Conservation (phyloP, 2,329 filamentous ascomycete genomes). For the Microcera coccophila region DNA sequence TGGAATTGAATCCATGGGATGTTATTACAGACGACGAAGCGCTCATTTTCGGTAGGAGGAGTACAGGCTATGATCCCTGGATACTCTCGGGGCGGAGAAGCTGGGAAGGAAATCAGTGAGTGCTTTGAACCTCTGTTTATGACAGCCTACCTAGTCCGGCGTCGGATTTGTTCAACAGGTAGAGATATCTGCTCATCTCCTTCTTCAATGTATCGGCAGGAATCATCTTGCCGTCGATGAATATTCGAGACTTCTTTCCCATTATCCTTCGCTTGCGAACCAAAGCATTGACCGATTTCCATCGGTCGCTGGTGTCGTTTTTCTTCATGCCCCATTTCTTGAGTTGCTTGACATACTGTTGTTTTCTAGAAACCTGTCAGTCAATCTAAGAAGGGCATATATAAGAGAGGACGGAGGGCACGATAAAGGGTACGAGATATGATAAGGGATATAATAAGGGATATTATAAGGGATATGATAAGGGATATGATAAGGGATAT, state of each 20-base stretch:
- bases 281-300: neutral
- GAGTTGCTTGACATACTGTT: slow-evolving; percentile 1
- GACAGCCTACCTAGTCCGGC: neutral
- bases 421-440: no score
- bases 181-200: neutral
- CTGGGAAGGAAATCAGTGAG: neutral
- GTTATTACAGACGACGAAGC: neutral
- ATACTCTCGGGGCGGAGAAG: neutral
- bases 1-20: neutral
- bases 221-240: neutral
- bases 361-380: neutral
- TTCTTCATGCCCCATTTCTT: slow-evolving; percentile 1
- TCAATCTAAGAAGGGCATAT: neutral
- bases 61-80: neutral
- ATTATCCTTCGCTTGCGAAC: neutral
- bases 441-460: no score
- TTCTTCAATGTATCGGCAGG: neutral
- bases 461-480: neutral
- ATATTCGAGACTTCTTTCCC: neutral
- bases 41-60: neutral
- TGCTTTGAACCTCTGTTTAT: neutral
- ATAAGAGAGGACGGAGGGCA: neutral
- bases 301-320: neutral
- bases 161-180: neutral
- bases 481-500: no score